A percentile compares a stretch with the other conserved stretches of the same genome.
Conservation (phyloP, 495 filamentous ascomycete species). For the Talaromyces trachyspermus region DNA sequence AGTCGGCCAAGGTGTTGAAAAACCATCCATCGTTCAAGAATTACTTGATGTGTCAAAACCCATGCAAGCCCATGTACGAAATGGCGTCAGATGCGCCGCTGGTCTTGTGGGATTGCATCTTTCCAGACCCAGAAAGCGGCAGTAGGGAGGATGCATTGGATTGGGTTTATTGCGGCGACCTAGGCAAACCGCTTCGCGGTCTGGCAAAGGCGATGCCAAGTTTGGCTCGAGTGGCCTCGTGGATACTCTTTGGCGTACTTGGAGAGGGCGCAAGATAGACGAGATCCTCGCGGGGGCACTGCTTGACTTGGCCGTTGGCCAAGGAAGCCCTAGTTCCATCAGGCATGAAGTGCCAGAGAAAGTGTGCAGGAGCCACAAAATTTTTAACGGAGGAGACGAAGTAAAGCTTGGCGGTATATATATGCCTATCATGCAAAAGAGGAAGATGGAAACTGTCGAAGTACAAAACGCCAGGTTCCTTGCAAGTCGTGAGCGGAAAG, state of each 20-base stretch:
- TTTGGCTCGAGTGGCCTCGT: constrained; percentile 61
- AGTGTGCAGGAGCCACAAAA: constrained; percentile 39
- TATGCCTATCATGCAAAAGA: constrained; percentile 59
- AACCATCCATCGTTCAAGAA: constrained; percentile 58
- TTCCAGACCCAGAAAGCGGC: constrained; percentile 52
- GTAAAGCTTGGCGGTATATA: constrained; percentile 58
- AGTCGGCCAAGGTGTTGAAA: constrained; percentile 84
- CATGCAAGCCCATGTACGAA: constrained; percentile 70
- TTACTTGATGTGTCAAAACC: constrained; percentile 64
- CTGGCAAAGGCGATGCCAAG: constrained; percentile 40
- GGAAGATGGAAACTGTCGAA: constrained; percentile 54
- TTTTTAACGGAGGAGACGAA: constrained; percentile 64
- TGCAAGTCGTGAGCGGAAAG: constrained; percentile 55
- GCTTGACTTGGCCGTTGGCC: constrained; percentile 51
- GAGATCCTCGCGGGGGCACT: constrained; percentile 69
- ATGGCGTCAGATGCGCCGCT: constrained; percentile 86
- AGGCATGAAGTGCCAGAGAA: constrained; percentile 20
- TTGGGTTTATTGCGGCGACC: constrained; percentile 71
- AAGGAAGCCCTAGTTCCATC: constrained; percentile 32
- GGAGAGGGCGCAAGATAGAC: constrained; percentile 81
- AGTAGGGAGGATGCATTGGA: constrained; percentile 55
- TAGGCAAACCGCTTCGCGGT: constrained; percentile 24
- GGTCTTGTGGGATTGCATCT: constrained; percentile 92
- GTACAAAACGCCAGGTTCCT: constrained; percentile 74
- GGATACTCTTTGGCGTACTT: constrained; percentile 68